Evolutionary conservation across 1,284 basidiomycete genomes (phyloP).

Genomic region (Ustilago cynodontis): DNA sequence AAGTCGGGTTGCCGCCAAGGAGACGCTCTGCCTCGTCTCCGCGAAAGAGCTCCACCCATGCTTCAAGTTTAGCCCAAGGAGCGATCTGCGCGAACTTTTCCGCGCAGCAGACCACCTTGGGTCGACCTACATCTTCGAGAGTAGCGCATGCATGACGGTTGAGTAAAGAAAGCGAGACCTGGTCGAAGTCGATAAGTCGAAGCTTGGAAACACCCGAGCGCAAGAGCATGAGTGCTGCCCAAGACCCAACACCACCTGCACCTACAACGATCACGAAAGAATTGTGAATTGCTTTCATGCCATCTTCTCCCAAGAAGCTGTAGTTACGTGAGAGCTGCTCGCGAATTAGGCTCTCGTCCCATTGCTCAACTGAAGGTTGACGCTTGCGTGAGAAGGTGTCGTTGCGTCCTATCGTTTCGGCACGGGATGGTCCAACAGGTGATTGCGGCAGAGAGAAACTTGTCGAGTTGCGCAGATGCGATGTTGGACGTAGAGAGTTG

Average conservation of each 20-base stretch:
- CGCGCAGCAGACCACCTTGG: constrained; percentile 88
- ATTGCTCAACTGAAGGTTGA: constrained; percentile 35
- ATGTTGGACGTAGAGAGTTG: constrained; percentile 33
- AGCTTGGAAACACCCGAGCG: constrained; percentile 64
- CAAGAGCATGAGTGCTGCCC: constrained; percentile 87
- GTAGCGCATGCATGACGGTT: constrained; percentile 86
- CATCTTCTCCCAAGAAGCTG: constrained; percentile 90
- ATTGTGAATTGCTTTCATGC: constrained; percentile 82
- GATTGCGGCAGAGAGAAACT: constrained; percentile 36
- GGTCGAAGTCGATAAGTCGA: constrained; percentile 69
- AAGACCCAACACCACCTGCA: constrained; percentile 95
- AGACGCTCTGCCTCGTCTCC: constrained; percentile 53
- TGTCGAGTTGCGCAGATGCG: constrained; percentile 41
- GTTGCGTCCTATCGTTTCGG: constrained; percentile 19
- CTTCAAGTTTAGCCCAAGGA: constrained; percentile 77
- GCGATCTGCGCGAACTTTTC: constrained; percentile 79
- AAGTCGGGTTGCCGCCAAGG: constrained; percentile 58
- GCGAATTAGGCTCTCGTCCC: constrained; percentile 70
- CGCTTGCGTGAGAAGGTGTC: constrained; percentile 33
- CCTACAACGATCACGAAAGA: constrained; percentile 89
- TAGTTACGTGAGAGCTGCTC: constrained; percentile 91
- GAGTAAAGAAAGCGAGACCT: constrained; percentile 74
- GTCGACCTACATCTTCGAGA: constrained; percentile 89
- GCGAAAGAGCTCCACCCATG: constrained; percentile 62
- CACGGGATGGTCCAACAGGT: constrained; percentile 30